A percentile compares a stretch with the other conserved stretches of the same genome.
Evolutionary conservation across 257 asterid genomes (phyloP).

Genomic region (Scutellaria barbata): DNA sequence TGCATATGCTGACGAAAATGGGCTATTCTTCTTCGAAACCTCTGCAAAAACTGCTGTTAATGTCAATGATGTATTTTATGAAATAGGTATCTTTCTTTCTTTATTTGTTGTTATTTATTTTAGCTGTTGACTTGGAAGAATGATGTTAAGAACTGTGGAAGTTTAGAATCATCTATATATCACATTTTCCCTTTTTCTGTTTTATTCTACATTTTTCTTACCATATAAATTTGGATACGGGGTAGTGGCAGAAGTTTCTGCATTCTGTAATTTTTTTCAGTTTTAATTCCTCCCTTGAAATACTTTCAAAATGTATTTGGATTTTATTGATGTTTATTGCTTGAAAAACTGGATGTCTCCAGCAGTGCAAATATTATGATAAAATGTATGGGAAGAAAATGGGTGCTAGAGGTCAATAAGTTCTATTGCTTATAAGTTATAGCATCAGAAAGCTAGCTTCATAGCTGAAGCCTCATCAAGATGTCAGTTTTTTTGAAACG

Average conservation of each 20-base stretch:
- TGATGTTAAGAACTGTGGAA: constrained; percentile 6
- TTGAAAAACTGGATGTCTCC: background rate
- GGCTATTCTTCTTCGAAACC: constrained; percentile 79
- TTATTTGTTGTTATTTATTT: constrained; percentile 10
- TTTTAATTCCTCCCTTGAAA: background rate
- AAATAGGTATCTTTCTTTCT: constrained; percentile 55
- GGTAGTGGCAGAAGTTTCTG: constrained; percentile 4
- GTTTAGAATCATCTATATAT: background rate
- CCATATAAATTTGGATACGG: background rate
- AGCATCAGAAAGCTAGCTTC: constrained; percentile 13
- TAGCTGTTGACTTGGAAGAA: constrained; percentile 18
- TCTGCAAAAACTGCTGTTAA: constrained; percentile 81
- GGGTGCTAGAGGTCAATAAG: constrained; percentile 12
- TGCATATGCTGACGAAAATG: constrained; percentile 74
- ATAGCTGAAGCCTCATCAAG: background rate
- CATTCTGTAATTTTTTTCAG: background rate
- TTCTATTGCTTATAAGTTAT: constrained; percentile 3
- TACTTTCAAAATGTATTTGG: background rate
- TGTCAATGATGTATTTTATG: constrained; percentile 74
- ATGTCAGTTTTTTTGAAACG: background rate
- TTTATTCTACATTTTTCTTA: background rate
- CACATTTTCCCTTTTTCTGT: background rate
- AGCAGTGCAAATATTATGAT: background rate
- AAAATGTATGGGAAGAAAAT: constrained; percentile 7
- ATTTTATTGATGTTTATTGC: background rate